Evolutionary conservation across 2,329 filamentous ascomycete genomes (phyloP).

Genomic region (Cercospora canescens): DNA sequence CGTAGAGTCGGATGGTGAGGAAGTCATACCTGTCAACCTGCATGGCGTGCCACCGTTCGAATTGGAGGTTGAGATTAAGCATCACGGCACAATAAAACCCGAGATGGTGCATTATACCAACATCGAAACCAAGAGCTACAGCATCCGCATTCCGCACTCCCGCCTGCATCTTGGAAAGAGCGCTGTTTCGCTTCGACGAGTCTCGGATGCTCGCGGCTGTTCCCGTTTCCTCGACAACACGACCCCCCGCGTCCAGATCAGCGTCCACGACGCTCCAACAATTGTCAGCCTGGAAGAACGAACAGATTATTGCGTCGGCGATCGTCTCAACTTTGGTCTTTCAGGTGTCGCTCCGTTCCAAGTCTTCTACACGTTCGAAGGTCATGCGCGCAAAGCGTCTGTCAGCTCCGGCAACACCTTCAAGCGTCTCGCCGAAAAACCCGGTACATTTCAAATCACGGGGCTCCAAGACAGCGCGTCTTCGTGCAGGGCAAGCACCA

Average conservation of each 20-base stretch:
- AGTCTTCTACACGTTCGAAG: slow-evolving; percentile 87
- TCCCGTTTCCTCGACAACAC: slow-evolving; percentile 68
- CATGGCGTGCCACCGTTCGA: slow-evolving; percentile 85
- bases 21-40: slow-evolving; percentile 83
- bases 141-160: slow-evolving; percentile 80
- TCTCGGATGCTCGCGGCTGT: slow-evolving; percentile 85
- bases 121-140: slow-evolving; percentile 72
- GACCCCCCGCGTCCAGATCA: slow-evolving; percentile 79
- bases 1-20: slow-evolving; percentile 73
- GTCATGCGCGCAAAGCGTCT: slow-evolving; percentile 69
- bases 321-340: slow-evolving; percentile 88
- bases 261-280: slow-evolving; percentile 88
- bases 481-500: slow-evolving; percentile 78
- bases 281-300: slow-evolving; percentile 85
- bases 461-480: slow-evolving; percentile 84
- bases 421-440: slow-evolving; percentile 87
- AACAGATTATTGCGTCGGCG: slow-evolving; percentile 90
- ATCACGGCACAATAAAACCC: slow-evolving; percentile 75
- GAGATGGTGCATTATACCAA: slow-evolving; percentile 81
- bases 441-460: slow-evolving; percentile 85
- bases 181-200: slow-evolving; percentile 82
- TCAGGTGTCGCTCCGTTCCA: slow-evolving; percentile 91
- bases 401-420: slow-evolving; percentile 79
- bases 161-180: slow-evolving; percentile 87
- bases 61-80: slow-evolving; percentile 89